phyloP scores from a whole-genome alignment of 257 asterid species.

The Penstemon eatonii region DNA sequence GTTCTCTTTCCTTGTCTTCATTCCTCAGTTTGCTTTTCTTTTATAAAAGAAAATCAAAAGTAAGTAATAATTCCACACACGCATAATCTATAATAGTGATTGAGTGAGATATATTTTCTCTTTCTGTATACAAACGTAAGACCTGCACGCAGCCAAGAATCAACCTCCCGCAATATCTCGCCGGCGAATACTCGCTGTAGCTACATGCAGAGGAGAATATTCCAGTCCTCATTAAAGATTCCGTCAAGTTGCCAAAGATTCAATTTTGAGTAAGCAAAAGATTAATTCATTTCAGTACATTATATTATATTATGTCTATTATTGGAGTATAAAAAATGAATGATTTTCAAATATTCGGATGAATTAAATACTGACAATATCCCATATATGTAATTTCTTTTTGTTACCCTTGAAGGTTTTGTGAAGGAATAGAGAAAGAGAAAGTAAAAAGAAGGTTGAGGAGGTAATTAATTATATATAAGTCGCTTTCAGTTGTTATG shows the following conservation, averaged over 20 bases:
- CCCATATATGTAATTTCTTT: background rate
- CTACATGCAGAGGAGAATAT: conserved; percentile 30
- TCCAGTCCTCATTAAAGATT: background rate
- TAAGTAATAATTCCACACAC: conserved; percentile 4
- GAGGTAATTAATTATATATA: conserved; percentile 29
- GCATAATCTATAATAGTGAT: background rate
- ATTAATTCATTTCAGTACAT: no score
- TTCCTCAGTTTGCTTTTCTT: conserved; percentile 34
- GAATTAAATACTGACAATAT: no score
- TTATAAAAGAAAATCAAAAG: background rate
- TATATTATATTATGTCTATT: no score
- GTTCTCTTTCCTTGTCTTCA: conserved; percentile 53
- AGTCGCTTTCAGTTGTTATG: conserved; percentile 49
- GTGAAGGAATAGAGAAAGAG: conserved; percentile 26
- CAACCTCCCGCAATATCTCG: conserved; percentile 21
- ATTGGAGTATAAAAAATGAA: no score
- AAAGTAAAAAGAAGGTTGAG: conserved; percentile 17
- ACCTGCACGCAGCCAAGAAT: conserved; percentile 27
- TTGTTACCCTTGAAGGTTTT: conserved; percentile 20
- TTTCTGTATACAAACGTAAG: conserved; percentile 27
- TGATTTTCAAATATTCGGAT: no score
- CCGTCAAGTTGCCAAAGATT: conserved; percentile 17
- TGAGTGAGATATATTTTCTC: background rate
- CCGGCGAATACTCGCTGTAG: conserved; percentile 28
- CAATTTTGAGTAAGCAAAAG: conserved; percentile 24